These are phyloP conservation scores for Cudoniella acicularis DNA, from an alignment of 495 filamentous ascomycete species.

Conservation along the genomic window DNA sequence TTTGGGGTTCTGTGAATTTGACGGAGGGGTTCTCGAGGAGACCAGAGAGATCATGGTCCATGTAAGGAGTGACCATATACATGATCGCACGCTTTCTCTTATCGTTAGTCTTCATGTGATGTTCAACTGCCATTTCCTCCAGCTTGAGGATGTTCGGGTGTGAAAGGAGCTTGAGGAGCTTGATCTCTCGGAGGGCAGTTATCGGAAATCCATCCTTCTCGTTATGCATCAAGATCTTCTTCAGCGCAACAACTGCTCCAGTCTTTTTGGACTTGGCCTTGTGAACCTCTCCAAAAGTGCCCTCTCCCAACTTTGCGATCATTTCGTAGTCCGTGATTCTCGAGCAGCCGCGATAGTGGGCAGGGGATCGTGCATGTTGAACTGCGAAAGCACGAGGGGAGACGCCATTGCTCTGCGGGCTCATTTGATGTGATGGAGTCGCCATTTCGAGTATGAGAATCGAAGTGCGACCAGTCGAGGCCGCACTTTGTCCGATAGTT, in stretches of 20 bases:
- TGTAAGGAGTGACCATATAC: conserved; percentile 98
- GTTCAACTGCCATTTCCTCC: conserved; percentile 94
- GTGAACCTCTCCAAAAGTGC: conserved; percentile 96
- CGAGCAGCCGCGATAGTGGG: conserved; percentile 77
- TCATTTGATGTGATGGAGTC: conserved; percentile 17
- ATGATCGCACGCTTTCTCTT: conserved; percentile 82
- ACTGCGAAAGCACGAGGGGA: conserved; percentile 17
- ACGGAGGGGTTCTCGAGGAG: conserved; percentile 92
- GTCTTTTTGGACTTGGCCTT: conserved; percentile 76
- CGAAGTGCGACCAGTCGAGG: background rate
- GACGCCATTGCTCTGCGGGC: conserved; percentile 15
- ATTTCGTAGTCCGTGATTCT: conserved; percentile 86
- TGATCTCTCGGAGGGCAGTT: conserved; percentile 83
- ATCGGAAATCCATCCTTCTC: conserved; percentile 83
- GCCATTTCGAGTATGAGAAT: conserved; percentile 13
- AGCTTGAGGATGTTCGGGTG: conserved; percentile 85
- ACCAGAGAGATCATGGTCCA: conserved; percentile 97
- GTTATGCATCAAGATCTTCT: conserved; percentile 91
- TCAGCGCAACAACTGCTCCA: conserved; percentile 74
- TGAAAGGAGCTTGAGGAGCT: conserved; percentile 88
- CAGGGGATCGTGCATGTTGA: conserved; percentile 12
- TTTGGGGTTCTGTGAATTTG: conserved; percentile 79
- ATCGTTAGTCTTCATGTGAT: conserved; percentile 59
- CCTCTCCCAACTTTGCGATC: conserved; percentile 89
- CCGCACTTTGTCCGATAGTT: background rate